Conservation (phyloP, 2,329 filamentous ascomycete species). For the Arthrinium phaeospermum region DNA sequence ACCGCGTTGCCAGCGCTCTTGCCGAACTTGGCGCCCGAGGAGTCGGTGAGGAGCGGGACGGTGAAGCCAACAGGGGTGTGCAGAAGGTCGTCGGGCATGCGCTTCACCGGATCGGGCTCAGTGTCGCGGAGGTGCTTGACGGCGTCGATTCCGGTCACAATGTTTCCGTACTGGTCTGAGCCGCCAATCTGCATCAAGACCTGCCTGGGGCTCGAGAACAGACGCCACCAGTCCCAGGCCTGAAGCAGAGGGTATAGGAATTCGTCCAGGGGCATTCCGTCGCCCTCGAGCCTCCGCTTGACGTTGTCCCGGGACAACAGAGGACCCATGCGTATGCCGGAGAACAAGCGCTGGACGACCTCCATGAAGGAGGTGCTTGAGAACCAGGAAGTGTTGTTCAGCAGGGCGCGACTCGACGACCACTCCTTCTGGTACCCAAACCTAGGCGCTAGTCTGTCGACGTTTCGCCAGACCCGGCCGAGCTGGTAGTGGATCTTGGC, state of each 20-base stretch:
- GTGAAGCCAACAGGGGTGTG: conserved; percentile 82
- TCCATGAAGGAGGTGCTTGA: conserved; percentile 74
- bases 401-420: conserved; percentile 69
- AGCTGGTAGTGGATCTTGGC: conserved; percentile 73
- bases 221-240: conserved; percentile 94
- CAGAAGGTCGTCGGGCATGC: conserved; percentile 48
- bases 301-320: conserved; percentile 91
- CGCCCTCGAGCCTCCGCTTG: conserved; percentile 82
- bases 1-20: conserved; percentile 94
- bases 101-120: conserved; percentile 52
- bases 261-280: conserved; percentile 93
- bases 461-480: conserved; percentile 75
- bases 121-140: conserved; percentile 74
- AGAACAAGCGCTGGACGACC: conserved; percentile 75
- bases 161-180: conserved; percentile 96
- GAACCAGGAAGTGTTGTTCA: conserved; percentile 89
- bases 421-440: conserved; percentile 69
- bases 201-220: conserved; percentile 69
- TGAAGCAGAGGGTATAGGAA: conserved; percentile 94
- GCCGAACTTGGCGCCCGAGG: conserved; percentile 87
- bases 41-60: conserved; percentile 85
- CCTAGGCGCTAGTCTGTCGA: conserved; percentile 67
- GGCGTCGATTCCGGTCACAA: conserved; percentile 85
- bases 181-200: conserved; percentile 91
- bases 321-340: conserved; percentile 76